Evolutionary conservation across 2,329 filamentous ascomycete species (phyloP), one percentile per base, ranked within the genome.

Genomic region (Neobulgaria alba): DNA sequence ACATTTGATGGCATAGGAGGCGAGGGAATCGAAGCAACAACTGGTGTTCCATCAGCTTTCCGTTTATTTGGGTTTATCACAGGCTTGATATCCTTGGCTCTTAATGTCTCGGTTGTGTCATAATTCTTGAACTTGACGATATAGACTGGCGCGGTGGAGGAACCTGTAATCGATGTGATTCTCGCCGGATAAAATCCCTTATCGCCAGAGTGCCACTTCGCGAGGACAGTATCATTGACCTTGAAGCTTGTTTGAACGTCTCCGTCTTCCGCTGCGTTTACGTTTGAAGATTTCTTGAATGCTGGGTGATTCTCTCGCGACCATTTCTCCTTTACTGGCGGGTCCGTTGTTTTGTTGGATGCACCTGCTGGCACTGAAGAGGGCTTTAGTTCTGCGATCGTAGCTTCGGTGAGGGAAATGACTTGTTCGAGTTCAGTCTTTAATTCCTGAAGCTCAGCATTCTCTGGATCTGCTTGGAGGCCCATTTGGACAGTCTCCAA

Each of bases 81-180:
- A 37, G 88, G 85, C 55, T 85, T 81, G 50, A 95, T 85, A 57
- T 96, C 88, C 62, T 83, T 82, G 47, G 83, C 78, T 45, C 81
- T 77, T 46, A 94, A 66, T 23, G 85, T 92, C 63, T 95, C 88
- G 33, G 82, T 86, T 16, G 75, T 87, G 49, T 82, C 77, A 66
- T 96, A 96, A 56, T 79, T 85, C 66, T 93, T 90, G 71, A 96
- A 98, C 54, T 85, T 92, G 62, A 98, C 89, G 35, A 86, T 83
- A 62, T 95, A 98, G 49, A 95, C 85, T 26, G 89, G 90, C 38
- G 86, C 85, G 32, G 79, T 84, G n/a, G 82, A 81, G 7, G 88
- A 95, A 43, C 92, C 92, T 16, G 90, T 95, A 55, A 95, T 89
- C 38, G 85, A 89, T 38, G 87, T 90, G 62, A 98, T 94, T 56